Evolutionary conservation across 805 yeast species (phyloP), one percentile per base, ranked within the genome.

Genomic region (Pichia nanzhaoensis): DNA sequence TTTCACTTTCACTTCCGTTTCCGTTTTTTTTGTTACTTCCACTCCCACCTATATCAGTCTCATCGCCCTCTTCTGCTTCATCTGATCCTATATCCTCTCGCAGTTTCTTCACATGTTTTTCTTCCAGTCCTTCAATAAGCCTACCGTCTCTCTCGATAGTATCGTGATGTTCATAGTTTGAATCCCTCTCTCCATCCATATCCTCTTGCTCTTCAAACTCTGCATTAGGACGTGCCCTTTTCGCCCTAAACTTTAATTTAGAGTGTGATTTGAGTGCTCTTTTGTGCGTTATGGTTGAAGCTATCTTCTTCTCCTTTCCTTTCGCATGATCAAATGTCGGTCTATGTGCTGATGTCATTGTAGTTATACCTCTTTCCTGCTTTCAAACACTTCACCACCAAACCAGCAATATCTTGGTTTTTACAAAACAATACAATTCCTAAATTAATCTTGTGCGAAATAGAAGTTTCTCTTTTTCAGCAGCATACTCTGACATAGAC

Each of bases 281-380:
- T n/a, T 43, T 41, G 27, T 45, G 46, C 1, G 45, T 4, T 2
- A 45, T 77, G 3, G 72, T 54, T 0, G 82, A 75, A 59, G 47
- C 60, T 54, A 45, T 50, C 7, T 65, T 66, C 40, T 70, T 65
- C 1, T 66, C 65, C 41, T 75, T 77, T 43, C 81, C 80, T 54
- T 77, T 70, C 17, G 84, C 83, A 39, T 75, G 75, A 51, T 80
- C 86, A 50, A 81, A 70, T 6, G 84, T 81, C 0, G 86, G 85
- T 57, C 83, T 71, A 55, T 79, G 84, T 9, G 84, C 83, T 3
- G 85, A 77, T 0, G 86, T 78, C 87, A 81, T 80, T 18, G 32
- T 20, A 5, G 22, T 34, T 19, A 14, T 10, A 6, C 28, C 28
- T 6, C 10, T 24, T 7, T 10, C 10, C 28, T 24, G 9, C 28